Evolutionary conservation across 148 eudicot genomes (phyloP).

Genomic region (Rhododendron simsii): DNA sequence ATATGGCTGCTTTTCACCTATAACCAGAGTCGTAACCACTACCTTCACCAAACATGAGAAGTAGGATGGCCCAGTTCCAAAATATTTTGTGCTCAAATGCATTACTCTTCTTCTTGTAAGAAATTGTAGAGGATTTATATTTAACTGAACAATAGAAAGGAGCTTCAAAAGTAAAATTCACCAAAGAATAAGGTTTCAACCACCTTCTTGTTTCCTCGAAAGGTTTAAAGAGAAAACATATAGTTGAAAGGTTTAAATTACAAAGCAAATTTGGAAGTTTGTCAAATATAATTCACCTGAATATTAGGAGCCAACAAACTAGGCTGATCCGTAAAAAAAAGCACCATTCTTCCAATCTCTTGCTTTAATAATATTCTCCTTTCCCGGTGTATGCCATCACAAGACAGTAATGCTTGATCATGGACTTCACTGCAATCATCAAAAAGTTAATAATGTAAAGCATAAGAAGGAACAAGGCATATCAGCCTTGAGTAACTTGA

Average conservation of each 20-base stretch:
- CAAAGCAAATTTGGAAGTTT: not conserved
- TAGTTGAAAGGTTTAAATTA: not conserved
- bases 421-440: constrained; percentile 75
- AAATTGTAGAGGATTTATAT: not conserved
- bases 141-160: not conserved
- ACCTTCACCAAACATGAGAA: not conserved
- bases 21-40: not conserved
- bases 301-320: constrained; percentile 97
- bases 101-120: not conserved
- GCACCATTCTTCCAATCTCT: constrained; percentile 98
- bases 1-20: not conserved
- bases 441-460: constrained; percentile 12
- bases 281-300: constrained; percentile 49
- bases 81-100: not conserved
- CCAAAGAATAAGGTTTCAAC: not conserved
- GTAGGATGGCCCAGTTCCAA: not conserved
- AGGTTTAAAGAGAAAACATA: not conserved
- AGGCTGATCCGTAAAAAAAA: constrained; percentile 95
- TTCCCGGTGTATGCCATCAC: constrained; percentile 91
- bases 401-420: constrained; percentile 80
- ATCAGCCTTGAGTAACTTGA: not conserved
- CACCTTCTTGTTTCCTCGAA: not conserved
- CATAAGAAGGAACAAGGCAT: not conserved
- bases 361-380: constrained; percentile 88
- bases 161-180: not conserved